A percentile compares a stretch with the other conserved stretches of the same genome.
Conservation (phyloP, 1,284 basidiomycete genomes). For the Coniophora puteana region DNA sequence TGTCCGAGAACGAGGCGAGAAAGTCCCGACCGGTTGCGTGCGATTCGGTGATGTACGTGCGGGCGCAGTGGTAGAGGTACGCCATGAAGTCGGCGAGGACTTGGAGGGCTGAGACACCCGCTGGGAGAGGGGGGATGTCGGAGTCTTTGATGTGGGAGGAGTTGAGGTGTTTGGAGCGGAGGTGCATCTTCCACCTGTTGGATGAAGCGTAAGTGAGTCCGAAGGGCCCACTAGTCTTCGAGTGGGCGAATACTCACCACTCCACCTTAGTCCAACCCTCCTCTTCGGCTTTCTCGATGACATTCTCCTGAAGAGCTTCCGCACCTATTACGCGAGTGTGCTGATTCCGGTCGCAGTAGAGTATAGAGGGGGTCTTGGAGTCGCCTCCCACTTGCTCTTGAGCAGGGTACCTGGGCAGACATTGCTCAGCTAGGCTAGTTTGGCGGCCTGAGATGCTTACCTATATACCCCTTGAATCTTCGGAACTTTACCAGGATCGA, state of each 20-base stretch:
- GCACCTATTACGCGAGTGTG: constrained; percentile 70
- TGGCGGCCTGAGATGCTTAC: constrained; percentile 41
- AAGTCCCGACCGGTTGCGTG: constrained; percentile 63
- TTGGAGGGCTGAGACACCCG: constrained; percentile 60
- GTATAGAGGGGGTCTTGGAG: constrained; percentile 72
- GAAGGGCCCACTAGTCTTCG: background rate
- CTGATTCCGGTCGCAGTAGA: constrained; percentile 66
- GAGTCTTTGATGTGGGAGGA: constrained; percentile 74
- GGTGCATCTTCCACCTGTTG: constrained; percentile 69
- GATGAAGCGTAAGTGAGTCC: constrained; percentile 4
- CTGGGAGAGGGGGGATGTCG: constrained; percentile 62
- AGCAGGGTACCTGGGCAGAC: constrained; percentile 59
- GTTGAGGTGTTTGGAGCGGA: constrained; percentile 70
- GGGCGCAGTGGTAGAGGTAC: constrained; percentile 69
- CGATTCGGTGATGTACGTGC: constrained; percentile 69
- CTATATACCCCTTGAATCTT: constrained; percentile 72
- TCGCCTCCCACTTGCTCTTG: constrained; percentile 80
- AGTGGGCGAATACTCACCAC: constrained; percentile 42
- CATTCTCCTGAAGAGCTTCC: constrained; percentile 61
- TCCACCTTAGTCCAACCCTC: constrained; percentile 71
- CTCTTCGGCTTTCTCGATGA: constrained; percentile 63
- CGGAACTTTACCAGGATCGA: constrained; percentile 69
- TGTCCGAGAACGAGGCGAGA: constrained; percentile 59
- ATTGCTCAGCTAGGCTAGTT: too few species aligned
- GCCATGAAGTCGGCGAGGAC: constrained; percentile 75